phyloP scores from a whole-genome alignment of 1,284 basidiomycete species.

The Amanita bisporigera region DNA sequence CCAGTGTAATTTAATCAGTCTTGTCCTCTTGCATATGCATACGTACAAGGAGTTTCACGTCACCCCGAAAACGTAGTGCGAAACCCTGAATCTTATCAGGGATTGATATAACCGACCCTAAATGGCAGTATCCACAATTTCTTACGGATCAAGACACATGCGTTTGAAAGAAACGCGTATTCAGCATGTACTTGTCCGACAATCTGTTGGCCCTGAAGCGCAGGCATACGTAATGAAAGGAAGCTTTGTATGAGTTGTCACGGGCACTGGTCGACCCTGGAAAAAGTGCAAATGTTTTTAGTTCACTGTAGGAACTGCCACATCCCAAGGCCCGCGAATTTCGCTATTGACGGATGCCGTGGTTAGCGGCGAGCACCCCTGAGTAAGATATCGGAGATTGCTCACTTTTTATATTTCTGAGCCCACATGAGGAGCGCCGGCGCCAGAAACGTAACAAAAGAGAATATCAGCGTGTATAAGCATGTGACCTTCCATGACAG shows the following conservation, averaged over 20 bases:
- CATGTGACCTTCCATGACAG: constrained; percentile 59
- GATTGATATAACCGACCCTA: not conserved
- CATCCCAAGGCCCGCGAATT: constrained; percentile 67
- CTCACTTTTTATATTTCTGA: constrained; percentile 83
- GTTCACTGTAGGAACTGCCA: constrained; percentile 66
- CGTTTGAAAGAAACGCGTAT: constrained; percentile 2
- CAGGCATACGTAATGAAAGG: not conserved
- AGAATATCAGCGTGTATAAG: constrained; percentile 56
- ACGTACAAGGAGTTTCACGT: not conserved
- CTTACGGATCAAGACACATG: too few species aligned
- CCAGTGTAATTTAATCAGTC: constrained; percentile 30
- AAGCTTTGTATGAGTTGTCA: not conserved
- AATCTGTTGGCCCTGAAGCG: not conserved
- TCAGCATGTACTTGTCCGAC: constrained; percentile 3
- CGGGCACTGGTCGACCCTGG: not conserved
- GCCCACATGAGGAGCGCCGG: constrained; percentile 80
- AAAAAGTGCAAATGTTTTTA: constrained; percentile 27
- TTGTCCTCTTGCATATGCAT: constrained; percentile 16
- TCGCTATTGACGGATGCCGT: constrained; percentile 42
- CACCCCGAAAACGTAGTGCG: not conserved
- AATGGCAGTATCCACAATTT: not conserved
- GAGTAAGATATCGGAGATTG: constrained; percentile 18
- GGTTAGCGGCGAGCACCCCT: not conserved
- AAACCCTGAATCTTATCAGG: not conserved
- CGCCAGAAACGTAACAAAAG: constrained; percentile 69